Conservation (phyloP, 148 eudicot genomes). For the Camellia japonica region DNA sequence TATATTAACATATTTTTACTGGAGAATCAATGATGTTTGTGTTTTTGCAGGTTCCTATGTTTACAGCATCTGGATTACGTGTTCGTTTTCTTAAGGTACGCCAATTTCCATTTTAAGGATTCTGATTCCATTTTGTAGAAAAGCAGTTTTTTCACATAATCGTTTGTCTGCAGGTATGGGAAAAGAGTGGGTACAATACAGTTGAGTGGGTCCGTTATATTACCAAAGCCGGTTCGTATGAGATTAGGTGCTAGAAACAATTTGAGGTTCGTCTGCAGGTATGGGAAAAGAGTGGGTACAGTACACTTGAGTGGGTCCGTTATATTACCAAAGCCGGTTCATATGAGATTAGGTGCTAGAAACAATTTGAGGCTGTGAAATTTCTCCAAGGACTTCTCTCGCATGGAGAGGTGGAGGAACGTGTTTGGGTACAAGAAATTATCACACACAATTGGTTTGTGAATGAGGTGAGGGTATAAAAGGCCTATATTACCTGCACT, state of each 20-base stretch:
- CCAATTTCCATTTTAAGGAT: not conserved
- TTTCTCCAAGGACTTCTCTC: slow-evolving; percentile 3
- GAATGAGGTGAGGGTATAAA: not conserved
- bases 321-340: slow-evolving; percentile 96
- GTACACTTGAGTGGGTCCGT: slow-evolving; percentile 97
- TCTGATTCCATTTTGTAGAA: not conserved
- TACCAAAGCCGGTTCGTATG: slow-evolving; percentile 94
- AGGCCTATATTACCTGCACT: too few species aligned
- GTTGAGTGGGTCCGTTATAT: slow-evolving; percentile 99
- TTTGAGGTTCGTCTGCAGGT: slow-evolving; percentile 40
- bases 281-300: slow-evolving; percentile 97
- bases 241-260: slow-evolving; percentile 43
- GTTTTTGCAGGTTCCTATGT: slow-evolving; percentile 87
- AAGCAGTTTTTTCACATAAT: not conserved
- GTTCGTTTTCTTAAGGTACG: slow-evolving; percentile 94
- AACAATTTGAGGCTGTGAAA: not conserved
- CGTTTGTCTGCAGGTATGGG: slow-evolving; percentile 66
- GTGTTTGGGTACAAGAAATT: not conserved
- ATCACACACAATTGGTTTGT: not conserved
- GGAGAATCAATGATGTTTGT: not conserved
- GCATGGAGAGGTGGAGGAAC: not conserved
- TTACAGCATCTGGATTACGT: slow-evolving; percentile 96
- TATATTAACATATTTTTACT: not conserved
- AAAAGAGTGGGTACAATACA: slow-evolving; percentile 94
- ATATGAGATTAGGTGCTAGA: slow-evolving; percentile 61